phyloP scores from a whole-genome alignment of 768 basidiomycete genomes.

The Termitomyces sp. region DNA sequence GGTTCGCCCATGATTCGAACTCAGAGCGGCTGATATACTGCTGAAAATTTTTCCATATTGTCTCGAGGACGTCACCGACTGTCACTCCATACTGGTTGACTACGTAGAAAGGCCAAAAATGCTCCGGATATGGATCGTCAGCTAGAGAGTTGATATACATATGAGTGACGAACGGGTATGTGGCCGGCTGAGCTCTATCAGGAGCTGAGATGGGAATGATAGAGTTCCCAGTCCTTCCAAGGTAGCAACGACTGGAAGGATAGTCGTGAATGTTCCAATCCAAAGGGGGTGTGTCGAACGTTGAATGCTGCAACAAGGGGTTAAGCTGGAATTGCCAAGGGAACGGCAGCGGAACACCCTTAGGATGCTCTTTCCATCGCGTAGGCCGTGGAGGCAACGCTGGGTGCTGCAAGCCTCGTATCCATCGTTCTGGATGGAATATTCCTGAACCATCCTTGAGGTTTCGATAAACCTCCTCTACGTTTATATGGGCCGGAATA shows the following conservation, averaged over 20 bases:
- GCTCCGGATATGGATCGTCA: constrained; percentile 40
- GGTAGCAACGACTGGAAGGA: constrained; percentile 18
- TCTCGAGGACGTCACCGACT: constrained; percentile 44
- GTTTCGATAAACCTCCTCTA: constrained; percentile 26
- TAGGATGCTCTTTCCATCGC: constrained; percentile 37
- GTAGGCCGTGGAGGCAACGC: constrained; percentile 44
- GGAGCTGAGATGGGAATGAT: constrained; percentile 25
- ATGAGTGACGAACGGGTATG: constrained; percentile 51
- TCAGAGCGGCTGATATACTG: constrained; percentile 28
- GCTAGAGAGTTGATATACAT: constrained; percentile 51
- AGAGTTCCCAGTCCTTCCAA: constrained; percentile 21
- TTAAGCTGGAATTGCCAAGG: constrained; percentile 51
- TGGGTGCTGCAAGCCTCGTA: constrained; percentile 40
- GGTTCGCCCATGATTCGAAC: constrained; percentile 24
- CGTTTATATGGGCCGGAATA: constrained; percentile 16
- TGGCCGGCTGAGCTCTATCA: constrained; percentile 56
- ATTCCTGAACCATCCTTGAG: constrained; percentile 24
- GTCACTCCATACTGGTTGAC: constrained; percentile 40
- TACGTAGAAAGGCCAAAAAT: constrained; percentile 54
- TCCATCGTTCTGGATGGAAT: constrained; percentile 41
- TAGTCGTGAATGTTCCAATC: constrained; percentile 40
- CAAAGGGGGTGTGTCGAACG: constrained; percentile 34
- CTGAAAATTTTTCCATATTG: constrained; percentile 40
- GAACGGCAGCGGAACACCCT: constrained; percentile 33
- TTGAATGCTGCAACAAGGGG: constrained; percentile 45